Evolutionary conservation across 495 filamentous ascomycete genomes (phyloP), one percentile per base, ranked within the genome.

Genomic region (Penicillium coffeae): DNA sequence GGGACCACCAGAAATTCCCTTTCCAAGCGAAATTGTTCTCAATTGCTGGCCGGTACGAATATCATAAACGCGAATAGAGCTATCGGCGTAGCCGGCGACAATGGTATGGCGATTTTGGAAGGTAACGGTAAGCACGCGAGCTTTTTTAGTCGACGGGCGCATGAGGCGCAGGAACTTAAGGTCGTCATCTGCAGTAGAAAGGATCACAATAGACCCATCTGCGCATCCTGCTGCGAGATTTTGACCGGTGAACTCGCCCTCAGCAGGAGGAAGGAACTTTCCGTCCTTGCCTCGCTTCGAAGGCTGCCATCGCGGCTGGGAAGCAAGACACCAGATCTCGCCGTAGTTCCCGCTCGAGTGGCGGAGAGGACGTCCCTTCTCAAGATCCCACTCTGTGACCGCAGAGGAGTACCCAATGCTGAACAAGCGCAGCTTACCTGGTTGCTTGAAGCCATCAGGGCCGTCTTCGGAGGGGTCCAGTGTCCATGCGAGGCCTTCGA

Each of bases 371-470:
- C 78, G 72, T 4, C 88, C 88, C 51, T 81, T 85, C 50, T 81
- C 80, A 8, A 97, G 65, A 71, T 96, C 85, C 93, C 93, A 99
- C 65, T 99, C 93, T 1, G 91, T 96, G 42, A 99, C 82, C 8
- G 82, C 82, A 27, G 85, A 85, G 13, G 91, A 95, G 64, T 91
- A 96, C 48, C 94, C 93, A 63, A 96, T 93, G 68, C 92, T 96
- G 72, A 97, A 97, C 21, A 99, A 78, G 55, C 93, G 82, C 59
- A 95, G 78, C 56, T 77, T 82, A 45, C 92, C 93, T 32, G 83
- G 66, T 14, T 84, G 64, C 52, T 73, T 82, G 48, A 80, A 70
- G 15, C 72, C 75, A 39, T 88, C 80, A 14, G 75, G 64, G 16
- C 86, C 80, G 25, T 77, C 66, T 60, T 88, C 82, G 37, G 84